These are phyloP conservation scores for Conticribra guillardii DNA, from an alignment of 108 stramenopile genomes.

Conservation along the genomic window DNA sequence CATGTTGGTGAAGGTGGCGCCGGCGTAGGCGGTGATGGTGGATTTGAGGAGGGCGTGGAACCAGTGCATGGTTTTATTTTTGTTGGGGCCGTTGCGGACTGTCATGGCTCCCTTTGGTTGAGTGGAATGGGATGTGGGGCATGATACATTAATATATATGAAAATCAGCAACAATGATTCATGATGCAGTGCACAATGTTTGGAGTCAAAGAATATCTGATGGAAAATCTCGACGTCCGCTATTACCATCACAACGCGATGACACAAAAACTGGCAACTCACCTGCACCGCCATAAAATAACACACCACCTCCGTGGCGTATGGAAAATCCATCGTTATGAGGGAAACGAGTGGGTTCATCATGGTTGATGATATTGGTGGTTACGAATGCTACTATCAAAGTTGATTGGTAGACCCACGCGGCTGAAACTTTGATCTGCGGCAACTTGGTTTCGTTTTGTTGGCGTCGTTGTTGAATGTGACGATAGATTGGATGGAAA, in stretches of 20 bases:
- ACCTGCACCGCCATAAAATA: conserved; percentile 68
- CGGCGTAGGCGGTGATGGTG: conserved; percentile 68
- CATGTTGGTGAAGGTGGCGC: conserved; percentile 67
- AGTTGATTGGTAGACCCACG: too few relatives aligned
- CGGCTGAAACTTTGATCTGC: too few relatives aligned
- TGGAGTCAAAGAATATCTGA: too few relatives aligned
- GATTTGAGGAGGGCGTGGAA: conserved; percentile 82
- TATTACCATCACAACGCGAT: too few relatives aligned
- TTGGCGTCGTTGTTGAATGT: too few relatives aligned
- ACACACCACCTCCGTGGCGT: conserved; percentile 56
- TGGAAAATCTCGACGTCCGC: too few relatives aligned
- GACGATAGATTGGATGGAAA: too few relatives aligned
- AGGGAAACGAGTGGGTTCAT: conserved; percentile 45
- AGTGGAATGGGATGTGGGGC: neutral
- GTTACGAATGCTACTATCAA: too few relatives aligned
- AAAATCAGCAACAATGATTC: neutral
- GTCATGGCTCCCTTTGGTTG: conserved; percentile 57
- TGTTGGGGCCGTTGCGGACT: conserved; percentile 73
- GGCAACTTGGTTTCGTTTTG: too few relatives aligned
- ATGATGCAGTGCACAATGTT: too few relatives aligned
- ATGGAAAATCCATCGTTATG: conserved; percentile 58
- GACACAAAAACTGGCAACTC: neutral
- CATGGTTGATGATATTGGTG: too few relatives aligned
- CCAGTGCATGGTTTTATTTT: conserved; percentile 62
- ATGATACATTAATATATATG: neutral